These are phyloP conservation scores for Xylariaceae sp. DNA, from an alignment of 2,329 filamentous ascomycete species.

Conservation along the genomic window DNA sequence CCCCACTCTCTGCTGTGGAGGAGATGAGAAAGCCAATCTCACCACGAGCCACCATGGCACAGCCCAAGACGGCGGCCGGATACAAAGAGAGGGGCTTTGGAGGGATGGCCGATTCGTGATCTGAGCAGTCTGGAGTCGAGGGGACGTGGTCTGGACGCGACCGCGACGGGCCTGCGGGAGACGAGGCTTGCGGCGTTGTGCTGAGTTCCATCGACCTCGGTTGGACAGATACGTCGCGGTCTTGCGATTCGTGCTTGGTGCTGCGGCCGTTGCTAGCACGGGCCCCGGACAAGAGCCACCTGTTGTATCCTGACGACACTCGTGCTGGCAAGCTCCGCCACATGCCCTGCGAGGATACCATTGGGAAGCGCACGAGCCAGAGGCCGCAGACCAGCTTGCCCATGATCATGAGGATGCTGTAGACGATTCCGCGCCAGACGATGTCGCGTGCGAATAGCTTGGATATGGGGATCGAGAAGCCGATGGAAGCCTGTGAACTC, in stretches of 20 bases:
- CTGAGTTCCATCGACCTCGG: not conserved
- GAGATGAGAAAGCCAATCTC: conserved; percentile 77
- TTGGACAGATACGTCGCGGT: no score
- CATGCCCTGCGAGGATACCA: conserved; percentile 10
- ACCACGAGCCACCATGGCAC: conserved; percentile 68
- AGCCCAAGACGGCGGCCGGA: conserved; percentile 59
- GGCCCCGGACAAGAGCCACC: conserved; percentile 14
- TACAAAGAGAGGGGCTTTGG: conserved; percentile 58
- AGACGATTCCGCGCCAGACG: conserved; percentile 69
- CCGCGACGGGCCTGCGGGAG: no score
- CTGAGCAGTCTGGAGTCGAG: not conserved
- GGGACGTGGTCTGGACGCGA: no score
- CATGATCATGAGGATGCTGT: conserved; percentile 63
- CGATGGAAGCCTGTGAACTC: conserved; percentile 49
- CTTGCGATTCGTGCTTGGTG: no score
- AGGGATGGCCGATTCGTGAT: conserved; percentile 17
- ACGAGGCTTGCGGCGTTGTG: not conserved
- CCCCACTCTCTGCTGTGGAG: conserved; percentile 54
- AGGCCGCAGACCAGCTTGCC: conserved; percentile 55
- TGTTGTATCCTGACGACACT: conserved; percentile 6
- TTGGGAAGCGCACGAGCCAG: conserved; percentile 47
- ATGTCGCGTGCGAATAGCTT: conserved; percentile 59
- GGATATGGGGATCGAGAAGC: conserved; percentile 71
- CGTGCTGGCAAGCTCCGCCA: conserved; percentile 5
- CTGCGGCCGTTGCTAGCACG: no score